phyloP scores from a whole-genome alignment of 306 rosid genomes.

The Gynostemma pentaphyllum region DNA sequence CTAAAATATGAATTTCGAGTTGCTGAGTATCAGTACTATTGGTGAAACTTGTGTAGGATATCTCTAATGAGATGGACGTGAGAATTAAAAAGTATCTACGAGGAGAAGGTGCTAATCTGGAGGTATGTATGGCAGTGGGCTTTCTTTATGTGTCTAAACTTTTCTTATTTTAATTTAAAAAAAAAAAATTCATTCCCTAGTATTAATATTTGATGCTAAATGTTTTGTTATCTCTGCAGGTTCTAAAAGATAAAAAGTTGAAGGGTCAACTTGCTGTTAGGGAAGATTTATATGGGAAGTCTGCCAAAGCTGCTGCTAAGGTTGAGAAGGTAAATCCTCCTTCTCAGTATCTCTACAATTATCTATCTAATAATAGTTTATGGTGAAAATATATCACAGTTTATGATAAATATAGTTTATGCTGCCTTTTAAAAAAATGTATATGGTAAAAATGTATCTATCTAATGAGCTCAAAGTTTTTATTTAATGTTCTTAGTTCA shows the following conservation, averaged over 20 bases:
- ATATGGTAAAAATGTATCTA: not conserved
- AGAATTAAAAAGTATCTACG: conserved; percentile 63
- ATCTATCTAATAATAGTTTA: not conserved
- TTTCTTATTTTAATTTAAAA: not conserved
- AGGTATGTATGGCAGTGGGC: conserved; percentile 40
- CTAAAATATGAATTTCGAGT: not conserved
- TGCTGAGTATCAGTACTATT: not conserved
- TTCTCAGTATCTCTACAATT: not conserved
- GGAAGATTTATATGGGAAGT: conserved; percentile 46
- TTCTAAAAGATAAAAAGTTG: conserved; percentile 56
- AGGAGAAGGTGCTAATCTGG: conserved; percentile 56
- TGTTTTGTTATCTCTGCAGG: conserved; percentile 23
- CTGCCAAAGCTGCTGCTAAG: conserved; percentile 72
- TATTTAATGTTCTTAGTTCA: not conserved
- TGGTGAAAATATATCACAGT: not conserved
- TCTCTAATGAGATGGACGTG: conserved; percentile 39
- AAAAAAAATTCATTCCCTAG: too few species aligned
- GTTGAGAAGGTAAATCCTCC: conserved; percentile 50
- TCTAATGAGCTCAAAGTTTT: not conserved
- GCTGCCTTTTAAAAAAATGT: too few species aligned
- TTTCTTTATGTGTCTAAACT: not conserved
- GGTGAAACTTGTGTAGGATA: conserved; percentile 29
- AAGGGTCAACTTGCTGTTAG: conserved; percentile 54
- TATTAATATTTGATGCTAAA: not conserved
- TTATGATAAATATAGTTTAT: too few species aligned